Evolutionary conservation across 2,329 filamentous ascomycete species (phyloP), one percentile per base, ranked within the genome.

Genomic region (Cladophialophora bantiana): DNA sequence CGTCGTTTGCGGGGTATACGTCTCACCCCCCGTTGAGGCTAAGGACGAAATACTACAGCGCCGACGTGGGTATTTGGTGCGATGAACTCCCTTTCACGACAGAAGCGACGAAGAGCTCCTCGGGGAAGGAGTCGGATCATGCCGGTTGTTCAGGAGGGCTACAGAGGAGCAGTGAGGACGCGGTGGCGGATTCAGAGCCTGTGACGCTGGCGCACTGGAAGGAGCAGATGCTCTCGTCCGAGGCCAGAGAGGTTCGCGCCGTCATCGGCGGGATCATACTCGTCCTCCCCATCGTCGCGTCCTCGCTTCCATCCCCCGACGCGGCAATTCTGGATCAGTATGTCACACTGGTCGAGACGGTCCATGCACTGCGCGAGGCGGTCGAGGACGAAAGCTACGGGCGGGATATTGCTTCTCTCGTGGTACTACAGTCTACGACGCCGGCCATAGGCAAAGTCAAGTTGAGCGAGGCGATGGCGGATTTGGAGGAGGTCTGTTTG

Each of bases 1-100:
- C 66, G 15, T 75, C 77, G 4, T 82, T 82, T 70, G 78, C 81
- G 10, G 81, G 81, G 18, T 83, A 83, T 68, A 82, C 81, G 9
- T 79, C 78, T 0, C 81, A 83, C 67, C 73, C 78, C 1, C 80
- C 80, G 5, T 73, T 83, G 35, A 73, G 66, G 5, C 71, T 83
- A 55, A 55, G 73, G 55, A 83, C 79, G 50, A 79, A 78, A 70
- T 83, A 83, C 71, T 83, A 82, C 68, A 74, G 70, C 4, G 75
- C 79, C 5, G 78, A 82, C 15, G 74, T 83, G 26, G 79, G 77
- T 15, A 75, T 83, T 53, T 83, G 81, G 81, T 80, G 82, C 20
- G 81, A 83, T 60, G 80, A 82, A 69, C 75, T 83, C 12, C 78
- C 80, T 1, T 64, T 35, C 0, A 9, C 15, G 4, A 7, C 66